These are phyloP conservation scores for Kuraishia cidri DNA, from an alignment of 805 yeast genomes.

Conservation along the genomic window DNA sequence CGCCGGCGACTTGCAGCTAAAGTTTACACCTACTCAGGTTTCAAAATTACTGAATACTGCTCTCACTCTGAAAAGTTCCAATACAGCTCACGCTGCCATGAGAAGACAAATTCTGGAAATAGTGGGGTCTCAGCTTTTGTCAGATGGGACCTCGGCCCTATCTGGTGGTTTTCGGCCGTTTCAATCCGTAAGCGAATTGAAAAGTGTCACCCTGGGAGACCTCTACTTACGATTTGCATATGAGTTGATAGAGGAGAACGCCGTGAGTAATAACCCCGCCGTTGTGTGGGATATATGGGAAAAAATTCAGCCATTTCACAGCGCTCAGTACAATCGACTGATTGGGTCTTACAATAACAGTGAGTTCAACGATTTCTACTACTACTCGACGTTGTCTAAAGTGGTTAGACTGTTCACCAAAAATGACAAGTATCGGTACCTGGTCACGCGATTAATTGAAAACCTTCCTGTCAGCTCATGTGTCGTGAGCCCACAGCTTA, in stretches of 20 bases:
- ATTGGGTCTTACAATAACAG: slow-evolving; percentile 15
- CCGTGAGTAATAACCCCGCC: slow-evolving; percentile 14
- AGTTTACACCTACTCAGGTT: too few relatives aligned
- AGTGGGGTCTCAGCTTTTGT: background rate
- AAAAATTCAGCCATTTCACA: slow-evolving; percentile 18
- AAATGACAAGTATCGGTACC: slow-evolving; percentile 14
- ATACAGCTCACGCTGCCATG: background rate
- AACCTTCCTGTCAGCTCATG: slow-evolving; percentile 23
- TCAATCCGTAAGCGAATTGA: background rate
- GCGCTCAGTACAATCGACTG: slow-evolving; percentile 13
- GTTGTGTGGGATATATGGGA: slow-evolving; percentile 17
- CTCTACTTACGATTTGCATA: slow-evolving; percentile 7
- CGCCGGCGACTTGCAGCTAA: too few relatives aligned
- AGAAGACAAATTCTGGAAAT: background rate
- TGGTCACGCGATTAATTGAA: slow-evolving; percentile 15
- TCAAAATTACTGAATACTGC: background rate
- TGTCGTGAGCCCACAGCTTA: slow-evolving; percentile 19
- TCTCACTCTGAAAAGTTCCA: background rate
- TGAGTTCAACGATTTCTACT: slow-evolving; percentile 16
- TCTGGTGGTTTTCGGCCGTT: background rate
- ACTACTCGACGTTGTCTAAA: slow-evolving; percentile 11
- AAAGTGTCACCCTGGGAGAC: too few relatives aligned
- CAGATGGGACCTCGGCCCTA: background rate
- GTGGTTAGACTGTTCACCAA: slow-evolving; percentile 18
- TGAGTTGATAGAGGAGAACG: slow-evolving; percentile 13